These are phyloP conservation scores for Apostasia shenzhenica DNA, from an alignment of 106 monocot genomes.

Conservation along the genomic window DNA sequence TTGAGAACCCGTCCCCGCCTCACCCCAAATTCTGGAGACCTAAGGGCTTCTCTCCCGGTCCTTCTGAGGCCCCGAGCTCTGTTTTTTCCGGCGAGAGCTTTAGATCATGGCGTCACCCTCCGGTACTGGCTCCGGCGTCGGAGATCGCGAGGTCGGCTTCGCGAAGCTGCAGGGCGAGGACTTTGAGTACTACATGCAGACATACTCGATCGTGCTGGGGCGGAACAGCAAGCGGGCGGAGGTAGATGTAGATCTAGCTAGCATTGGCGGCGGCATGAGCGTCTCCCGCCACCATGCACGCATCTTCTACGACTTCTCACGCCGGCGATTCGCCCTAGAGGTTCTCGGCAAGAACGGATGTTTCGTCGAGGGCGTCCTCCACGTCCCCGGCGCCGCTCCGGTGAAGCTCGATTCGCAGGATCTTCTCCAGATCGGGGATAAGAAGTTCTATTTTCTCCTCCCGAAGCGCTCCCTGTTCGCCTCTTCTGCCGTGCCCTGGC, in stretches of 20 bases:
- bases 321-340: slow-evolving; percentile 77
- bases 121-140: slow-evolving; percentile 10
- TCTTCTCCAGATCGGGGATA: slow-evolving; percentile 90
- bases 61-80: neutral
- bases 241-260: slow-evolving; percentile 79
- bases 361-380: slow-evolving; percentile 85
- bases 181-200: slow-evolving; percentile 99
- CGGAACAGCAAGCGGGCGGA: slow-evolving; percentile 77
- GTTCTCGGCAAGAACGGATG: slow-evolving; percentile 95
- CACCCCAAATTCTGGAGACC: too few relatives aligned
- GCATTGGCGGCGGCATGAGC: slow-evolving; percentile 80
- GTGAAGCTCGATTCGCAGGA: slow-evolving; percentile 94
- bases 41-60: neutral
- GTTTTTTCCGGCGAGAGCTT: neutral
- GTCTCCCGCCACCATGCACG: slow-evolving; percentile 84
- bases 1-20: too few relatives aligned
- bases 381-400: slow-evolving; percentile 64
- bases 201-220: slow-evolving; percentile 86
- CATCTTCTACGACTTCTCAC: slow-evolving; percentile 86
- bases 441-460: slow-evolving; percentile 74
- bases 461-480: slow-evolving; percentile 55
- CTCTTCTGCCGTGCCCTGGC: neutral
- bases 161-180: slow-evolving; percentile 93
- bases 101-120: neutral
- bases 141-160: slow-evolving; percentile 62